phyloP scores from a whole-genome alignment of 2,329 filamentous ascomycete species.

The Akanthomyces muscarius region DNA sequence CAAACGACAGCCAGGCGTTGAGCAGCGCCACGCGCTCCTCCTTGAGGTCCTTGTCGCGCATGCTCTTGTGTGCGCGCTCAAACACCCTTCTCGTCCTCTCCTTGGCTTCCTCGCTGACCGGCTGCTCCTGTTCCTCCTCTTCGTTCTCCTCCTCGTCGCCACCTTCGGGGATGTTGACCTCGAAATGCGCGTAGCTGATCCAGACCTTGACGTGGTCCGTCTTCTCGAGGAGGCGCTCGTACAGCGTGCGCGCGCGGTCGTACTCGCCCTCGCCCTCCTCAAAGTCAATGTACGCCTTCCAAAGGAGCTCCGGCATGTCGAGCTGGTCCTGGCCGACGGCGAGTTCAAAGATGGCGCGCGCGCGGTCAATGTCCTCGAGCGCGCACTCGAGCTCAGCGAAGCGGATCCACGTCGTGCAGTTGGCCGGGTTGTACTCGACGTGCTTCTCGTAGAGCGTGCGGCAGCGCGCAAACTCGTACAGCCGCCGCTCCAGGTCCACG shows the following conservation, averaged over 20 bases:
- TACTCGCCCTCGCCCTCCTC: constrained; percentile 95
- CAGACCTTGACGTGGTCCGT: constrained; percentile 99
- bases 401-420: constrained; percentile 92
- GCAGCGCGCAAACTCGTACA: constrained; percentile 92
- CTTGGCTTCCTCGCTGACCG: constrained; percentile 79
- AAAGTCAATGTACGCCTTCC: constrained; percentile 98
- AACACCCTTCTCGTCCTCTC: constrained; percentile 77
- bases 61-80: constrained; percentile 74
- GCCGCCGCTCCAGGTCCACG: constrained; percentile 83
- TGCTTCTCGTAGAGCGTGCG: constrained; percentile 91
- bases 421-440: constrained; percentile 84
- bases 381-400: constrained; percentile 92
- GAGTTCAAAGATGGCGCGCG: constrained; percentile 87
- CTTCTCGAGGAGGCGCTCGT: constrained; percentile 87
- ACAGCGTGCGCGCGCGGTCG: constrained; percentile 73
- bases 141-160: constrained; percentile 53
- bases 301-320: constrained; percentile 96
- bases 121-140: constrained; percentile 58
- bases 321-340: constrained; percentile 77
- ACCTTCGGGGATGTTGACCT: constrained; percentile 85
- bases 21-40: constrained; percentile 91
- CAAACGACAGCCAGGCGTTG: constrained; percentile 89
- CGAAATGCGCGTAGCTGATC: constrained; percentile 98
- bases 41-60: constrained; percentile 87
- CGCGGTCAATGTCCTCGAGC: constrained; percentile 82